Evolutionary conservation across 306 rosid genomes (phyloP), one percentile per base, ranked within the genome.

Genomic region (Sechiopsis laciniata): DNA sequence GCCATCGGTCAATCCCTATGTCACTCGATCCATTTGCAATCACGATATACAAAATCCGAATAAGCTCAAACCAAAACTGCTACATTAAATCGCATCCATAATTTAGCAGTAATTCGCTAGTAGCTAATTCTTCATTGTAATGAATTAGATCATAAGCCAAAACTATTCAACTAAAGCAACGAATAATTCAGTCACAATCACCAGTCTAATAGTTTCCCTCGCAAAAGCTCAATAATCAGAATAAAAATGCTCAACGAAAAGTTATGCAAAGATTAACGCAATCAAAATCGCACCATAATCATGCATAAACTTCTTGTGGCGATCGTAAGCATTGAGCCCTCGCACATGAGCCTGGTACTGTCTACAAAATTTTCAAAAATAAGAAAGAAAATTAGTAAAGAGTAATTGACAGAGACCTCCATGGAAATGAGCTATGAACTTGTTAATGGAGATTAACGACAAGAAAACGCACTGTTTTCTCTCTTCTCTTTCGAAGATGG

Each of bases 301-400:
- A 20, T 84, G 76, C 10, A 94, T 64, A 24, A 84, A 84, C 21
- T 84, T 84, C 17, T 86, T 78, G 78, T 80, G 88, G 73, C 90
- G 86, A 51, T 86, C 90, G 74, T 82, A 84, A 7, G 83, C 88
- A 67, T 84, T 86, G 71, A 82, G 91, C 32, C 88, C 91, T 29
- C 82, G 87, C 40, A 87, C 78, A 42, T 84, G 88, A 75, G 83
- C 91, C 75, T 87, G 88, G 68, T 84, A 84, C 78, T 87, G 86
- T 79, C 88, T 84, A 71, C 8, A 60, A 66, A 22, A 26, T 32
- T 54, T 29, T 15, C 54, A 50, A 50, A 14, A 50, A 50, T 50
- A 50, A 12, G 7, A 12, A 71, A 59, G 5, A 60, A 26, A 10
- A 56, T 4, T 24, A 29, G 40, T 7, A 7, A 10, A 20, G 24